A percentile compares a stretch with the other conserved stretches of the same genome.
Conservation (phyloP, 495 filamentous ascomycete species). For the Lasiosphaeria hispida region DNA sequence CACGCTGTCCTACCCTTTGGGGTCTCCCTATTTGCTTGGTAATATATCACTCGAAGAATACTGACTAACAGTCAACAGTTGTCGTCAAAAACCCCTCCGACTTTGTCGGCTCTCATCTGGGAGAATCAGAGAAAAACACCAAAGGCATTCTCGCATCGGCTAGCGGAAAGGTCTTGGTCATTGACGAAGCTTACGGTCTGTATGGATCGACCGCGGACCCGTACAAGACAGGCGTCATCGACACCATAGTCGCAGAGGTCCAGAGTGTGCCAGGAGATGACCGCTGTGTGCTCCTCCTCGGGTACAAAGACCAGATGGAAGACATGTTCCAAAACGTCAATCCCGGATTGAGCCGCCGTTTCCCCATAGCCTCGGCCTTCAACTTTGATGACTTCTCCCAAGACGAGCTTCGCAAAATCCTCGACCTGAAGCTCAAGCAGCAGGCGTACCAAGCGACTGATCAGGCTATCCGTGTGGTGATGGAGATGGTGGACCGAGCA, state of each 20-base stretch:
- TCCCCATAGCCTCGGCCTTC: constrained; percentile 64
- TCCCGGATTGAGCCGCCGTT: constrained; percentile 67
- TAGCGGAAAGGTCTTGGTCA: constrained; percentile 70
- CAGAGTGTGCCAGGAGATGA: constrained; percentile 76
- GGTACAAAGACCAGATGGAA: constrained; percentile 75
- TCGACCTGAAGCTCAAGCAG: constrained; percentile 55
- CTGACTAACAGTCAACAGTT: constrained; percentile 41
- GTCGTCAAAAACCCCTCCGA: constrained; percentile 71
- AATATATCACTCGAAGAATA: not conserved
- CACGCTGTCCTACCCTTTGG: not conserved
- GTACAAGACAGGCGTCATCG: constrained; percentile 64
- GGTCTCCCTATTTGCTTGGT: not conserved
- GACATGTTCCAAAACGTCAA: constrained; percentile 80
- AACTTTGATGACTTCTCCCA: constrained; percentile 68
- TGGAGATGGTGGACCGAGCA: constrained; percentile 50
- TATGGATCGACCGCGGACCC: constrained; percentile 42
- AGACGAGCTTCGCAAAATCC: constrained; percentile 54
- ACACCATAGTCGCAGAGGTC: constrained; percentile 82
- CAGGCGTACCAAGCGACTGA: constrained; percentile 45
- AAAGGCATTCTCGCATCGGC: constrained; percentile 67
- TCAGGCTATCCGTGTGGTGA: constrained; percentile 43
- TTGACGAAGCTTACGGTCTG: constrained; percentile 72
- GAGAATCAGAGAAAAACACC: constrained; percentile 66
- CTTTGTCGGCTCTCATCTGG: constrained; percentile 63
- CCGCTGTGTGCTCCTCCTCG: constrained; percentile 72